Evolutionary conservation across 2,329 filamentous ascomycete species (phyloP), one percentile per base, ranked within the genome.

Genomic region (Rachicladosporium sp.): DNA sequence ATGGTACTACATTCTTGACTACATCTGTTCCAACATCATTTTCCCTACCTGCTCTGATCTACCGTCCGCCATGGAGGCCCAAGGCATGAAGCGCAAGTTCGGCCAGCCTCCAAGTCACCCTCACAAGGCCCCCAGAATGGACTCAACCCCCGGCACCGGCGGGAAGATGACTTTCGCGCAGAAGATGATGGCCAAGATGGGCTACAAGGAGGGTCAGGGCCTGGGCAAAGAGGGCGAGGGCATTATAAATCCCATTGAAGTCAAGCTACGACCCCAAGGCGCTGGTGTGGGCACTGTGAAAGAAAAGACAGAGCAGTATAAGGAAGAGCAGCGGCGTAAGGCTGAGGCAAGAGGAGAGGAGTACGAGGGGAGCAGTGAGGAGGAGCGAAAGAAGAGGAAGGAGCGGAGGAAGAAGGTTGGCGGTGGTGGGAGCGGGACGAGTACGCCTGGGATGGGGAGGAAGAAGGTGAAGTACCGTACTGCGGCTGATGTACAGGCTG

Each of bases 141-240:
- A 47, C 39, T 47, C 47, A 35, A 27, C 23, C 4, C 23, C 23
- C 23, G 8, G 8, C 8, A 42, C 42, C 38, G 49, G 44, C 39
- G 49, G 46, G 11, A 66, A 66, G 49, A 61, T 66, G 48, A 87
- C 84, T 0, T 96, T 96, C 48, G 91, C 86, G 11, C 83, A 86
- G 29, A 80, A 82, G 43, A 95, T 98, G 89, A 93, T 98, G 88
- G 86, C 86, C 21, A 96, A 95, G 70, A 96, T 96, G 88, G 91
- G 91, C 12, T 93, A 93, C 57, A 76, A 81, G 38, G 79, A 89
- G 47, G 89, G 91, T 2, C 70, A 84, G 48, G 89, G 89, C 60
- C 70, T 96, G 2, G 89, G 89, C 46, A 80, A 78, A 46, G 74
- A 80, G 29, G 83, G 84, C 0, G 82, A 88, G 49, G 91, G 91